Evolutionary conservation across 164 flowering plant genomes (phyloP), one percentile per base, ranked within the genome.

Genomic region (Stephania japonica): DNA sequence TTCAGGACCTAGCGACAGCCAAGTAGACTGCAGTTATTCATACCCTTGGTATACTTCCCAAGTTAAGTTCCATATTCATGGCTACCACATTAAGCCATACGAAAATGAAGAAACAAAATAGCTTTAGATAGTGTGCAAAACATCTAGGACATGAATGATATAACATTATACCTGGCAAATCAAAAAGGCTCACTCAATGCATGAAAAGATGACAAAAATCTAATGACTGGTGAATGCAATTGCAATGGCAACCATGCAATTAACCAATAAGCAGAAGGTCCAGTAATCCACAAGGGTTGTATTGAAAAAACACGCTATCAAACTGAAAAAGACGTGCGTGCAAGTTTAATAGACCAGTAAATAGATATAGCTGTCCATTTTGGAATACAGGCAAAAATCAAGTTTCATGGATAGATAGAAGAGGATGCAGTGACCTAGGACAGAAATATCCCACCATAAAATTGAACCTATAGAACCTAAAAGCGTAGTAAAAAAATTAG

Each of bases 1-100:
- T 19, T 72, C 61, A 76, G 78, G 43, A 21, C 62, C 11, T 32
- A 41, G 50, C 32, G 53, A 50, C 50, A 13, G 65, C 49, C 24
- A 62, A 64, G 67, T 44, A 13, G 49, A 9, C 23, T 14, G 14
- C 38, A 41, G 53, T 42, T 62, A 61, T 32, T 32, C 38, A 32
- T 38, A 41, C 5, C 49, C 12, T 47, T 47, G 53, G 12, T 47
- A 12, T 47, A 47, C 53, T 47, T 47, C 16, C 12, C 53, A 47
- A 9, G 53, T 47, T 47, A 47, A 16, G 53, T 47, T 47, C 53
- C 53, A 47, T 9, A 47, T 12, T 16, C 12, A 16, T 47, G 12
- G 12, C 53, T 47, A 47, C 16, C 53, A 9, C 53, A 47, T 13
- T 47, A 47, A 47, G 16, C 16, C 53, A 47, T 47, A 16, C 53